Evolutionary conservation across 139 green algal species (phyloP), one percentile per base, ranked within the genome.

Genomic region (Astrephomene gubernaculifera): DNA sequence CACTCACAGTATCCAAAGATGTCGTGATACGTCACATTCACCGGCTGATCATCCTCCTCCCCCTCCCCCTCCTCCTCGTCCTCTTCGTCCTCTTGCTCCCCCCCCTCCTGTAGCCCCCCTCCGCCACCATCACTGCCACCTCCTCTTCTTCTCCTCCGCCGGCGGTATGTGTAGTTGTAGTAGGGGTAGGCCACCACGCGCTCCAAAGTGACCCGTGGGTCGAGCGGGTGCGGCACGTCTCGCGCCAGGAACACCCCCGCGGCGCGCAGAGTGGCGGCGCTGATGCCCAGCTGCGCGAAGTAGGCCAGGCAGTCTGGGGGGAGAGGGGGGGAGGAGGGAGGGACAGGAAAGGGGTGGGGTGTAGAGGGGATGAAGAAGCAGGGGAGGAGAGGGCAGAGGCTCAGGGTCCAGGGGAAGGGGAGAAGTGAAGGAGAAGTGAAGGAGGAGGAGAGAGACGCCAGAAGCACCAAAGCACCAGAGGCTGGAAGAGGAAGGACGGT

Each of bases 111-210:
- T n/a, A n/a, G n/a, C n/a, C n/a, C n/a, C n/a, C n/a, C n/a, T n/a
- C n/a, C n/a, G n/a, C n/a, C n/a, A n/a, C n/a, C n/a, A n/a, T n/a
- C n/a, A n/a, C n/a, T n/a, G n/a, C n/a, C n/a, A n/a, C n/a, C n/a
- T n/a, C n/a, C n/a, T n/a, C n/a, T n/a, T n/a, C n/a, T n/a, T n/a
- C n/a, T n/a, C n/a, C n/a, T n/a, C n/a, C n/a, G n/a, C n/a, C n/a
- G n/a, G n/a, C n/a, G n/a, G n/a, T n/a, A n/a, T n/a, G n/a, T n/a
- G n/a, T n/a, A n/a, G n/a, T n/a, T 64, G 21, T 54, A 54, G 53
- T 81, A 70, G 12, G 73, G 73, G 73, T 81, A 81, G 35, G 54
- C 73, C 73, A 81, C 73, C 73, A 81, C 53, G 6, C 73, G 73
- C 33, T 69, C 35, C 73, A 81, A 53, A 33, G 44, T 5, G 35